A percentile compares a stretch with the other conserved stretches of the same genome.
Conservation (phyloP, 2,329 filamentous ascomycete genomes). For the Fusarium palustre region DNA sequence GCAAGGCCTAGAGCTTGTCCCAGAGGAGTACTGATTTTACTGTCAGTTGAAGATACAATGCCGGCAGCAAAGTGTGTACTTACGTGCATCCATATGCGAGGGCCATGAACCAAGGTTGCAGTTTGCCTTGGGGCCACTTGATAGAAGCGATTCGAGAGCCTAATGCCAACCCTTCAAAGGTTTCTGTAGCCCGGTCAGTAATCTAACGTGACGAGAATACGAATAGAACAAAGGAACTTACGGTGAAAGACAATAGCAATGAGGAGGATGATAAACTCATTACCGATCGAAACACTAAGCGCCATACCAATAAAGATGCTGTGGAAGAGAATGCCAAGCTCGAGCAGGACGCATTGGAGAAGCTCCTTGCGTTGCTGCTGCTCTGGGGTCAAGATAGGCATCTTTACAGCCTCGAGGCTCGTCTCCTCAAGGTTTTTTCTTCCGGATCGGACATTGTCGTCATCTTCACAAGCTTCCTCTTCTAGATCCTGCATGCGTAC, state of each 20-base stretch:
- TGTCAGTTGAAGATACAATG: conserved; percentile 17
- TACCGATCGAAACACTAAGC: conserved; percentile 80
- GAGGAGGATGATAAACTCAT: conserved; percentile 81
- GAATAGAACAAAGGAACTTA: conserved; percentile 32
- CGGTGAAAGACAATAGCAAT: conserved; percentile 83
- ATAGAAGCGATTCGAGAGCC: conserved; percentile 73
- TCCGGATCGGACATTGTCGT: conserved; percentile 22
- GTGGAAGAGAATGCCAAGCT: conserved; percentile 74
- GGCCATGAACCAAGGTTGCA: conserved; percentile 68
- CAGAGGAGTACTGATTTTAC: conserved; percentile 68
- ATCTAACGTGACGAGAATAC: accelerated
- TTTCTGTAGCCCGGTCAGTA: conserved; percentile 51
- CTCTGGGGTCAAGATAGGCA: conserved; percentile 57
- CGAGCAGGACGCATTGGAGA: conserved; percentile 80
- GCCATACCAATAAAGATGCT: conserved; percentile 88
- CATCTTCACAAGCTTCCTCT: conserved; percentile 31
- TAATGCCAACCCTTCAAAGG: conserved; percentile 69
- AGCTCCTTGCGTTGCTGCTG: conserved; percentile 73
- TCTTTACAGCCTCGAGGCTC: conserved; percentile 42
- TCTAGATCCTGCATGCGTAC: conserved; percentile 28
- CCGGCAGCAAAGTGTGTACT: conserved; percentile 43
- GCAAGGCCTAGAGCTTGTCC: conserved; percentile 80
- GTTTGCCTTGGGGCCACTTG: conserved; percentile 53
- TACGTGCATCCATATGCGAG: conserved; percentile 67
- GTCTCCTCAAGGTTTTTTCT: conserved; percentile 41